These are phyloP conservation scores for Ambrosia artemisiifolia DNA, from an alignment of 129 eudicot genomes.

Conservation along the genomic window DNA sequence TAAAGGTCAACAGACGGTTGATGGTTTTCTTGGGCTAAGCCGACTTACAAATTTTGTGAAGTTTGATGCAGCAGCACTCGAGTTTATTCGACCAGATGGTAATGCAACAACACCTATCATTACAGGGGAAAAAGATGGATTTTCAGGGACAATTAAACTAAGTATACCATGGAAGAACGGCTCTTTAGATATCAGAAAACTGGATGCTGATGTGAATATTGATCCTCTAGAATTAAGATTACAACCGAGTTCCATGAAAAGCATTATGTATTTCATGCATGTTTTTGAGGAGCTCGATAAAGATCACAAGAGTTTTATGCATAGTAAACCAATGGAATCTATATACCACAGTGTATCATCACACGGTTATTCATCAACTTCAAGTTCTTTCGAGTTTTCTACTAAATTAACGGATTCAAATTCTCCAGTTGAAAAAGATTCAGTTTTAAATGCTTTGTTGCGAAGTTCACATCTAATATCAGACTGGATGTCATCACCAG, in stretches of 20 bases:
- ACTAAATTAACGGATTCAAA: slow-evolving; percentile 34
- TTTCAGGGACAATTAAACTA: slow-evolving; percentile 74
- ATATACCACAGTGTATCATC: slow-evolving; percentile 41
- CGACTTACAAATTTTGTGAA: slow-evolving; percentile 64
- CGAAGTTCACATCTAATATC: slow-evolving; percentile 84
- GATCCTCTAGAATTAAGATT: slow-evolving; percentile 71
- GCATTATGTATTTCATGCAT: slow-evolving; percentile 46
- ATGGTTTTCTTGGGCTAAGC: slow-evolving; percentile 62
- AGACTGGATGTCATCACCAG: slow-evolving; percentile 75
- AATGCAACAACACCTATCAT: slow-evolving; percentile 51
- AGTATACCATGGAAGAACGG: slow-evolving; percentile 97
- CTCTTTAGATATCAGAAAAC: slow-evolving; percentile 73
- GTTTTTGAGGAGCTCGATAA: slow-evolving; percentile 44
- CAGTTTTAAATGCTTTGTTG: slow-evolving; percentile 42
- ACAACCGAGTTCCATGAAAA: slow-evolving; percentile 65
- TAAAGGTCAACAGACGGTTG: slow-evolving; percentile 29
- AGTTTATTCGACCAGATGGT: slow-evolving; percentile 62
- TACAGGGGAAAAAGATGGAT: slow-evolving; percentile 71
- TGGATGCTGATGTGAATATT: slow-evolving; percentile 74
- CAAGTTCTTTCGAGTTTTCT: slow-evolving; percentile 30
- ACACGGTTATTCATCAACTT: slow-evolving; percentile 28
- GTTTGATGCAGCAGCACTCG: slow-evolving; percentile 73
- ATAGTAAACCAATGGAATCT: slow-evolving; percentile 34
- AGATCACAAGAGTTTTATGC: slow-evolving; percentile 19
- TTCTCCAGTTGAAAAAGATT: slow-evolving; percentile 41